These are phyloP conservation scores for Symbiodinium natans DNA, from an alignment of 73 alveolate species.

Conservation along the genomic window DNA sequence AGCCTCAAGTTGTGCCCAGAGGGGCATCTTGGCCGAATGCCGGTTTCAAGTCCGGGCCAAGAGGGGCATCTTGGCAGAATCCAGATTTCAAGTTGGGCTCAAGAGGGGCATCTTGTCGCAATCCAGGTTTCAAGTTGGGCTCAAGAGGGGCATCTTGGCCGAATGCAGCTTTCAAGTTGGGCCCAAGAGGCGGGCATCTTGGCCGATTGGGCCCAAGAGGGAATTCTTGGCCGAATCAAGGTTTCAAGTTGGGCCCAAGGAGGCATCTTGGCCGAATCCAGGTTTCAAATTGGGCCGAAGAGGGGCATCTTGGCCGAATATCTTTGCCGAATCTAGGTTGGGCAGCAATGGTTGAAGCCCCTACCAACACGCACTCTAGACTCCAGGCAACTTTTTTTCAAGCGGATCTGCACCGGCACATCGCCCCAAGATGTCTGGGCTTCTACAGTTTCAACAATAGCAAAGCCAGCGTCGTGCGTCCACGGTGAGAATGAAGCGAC, in stretches of 20 bases:
- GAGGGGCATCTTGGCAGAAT: no score
- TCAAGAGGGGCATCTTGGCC: no score
- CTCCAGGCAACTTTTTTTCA: neutral
- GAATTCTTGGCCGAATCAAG: neutral
- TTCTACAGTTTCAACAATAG: neutral
- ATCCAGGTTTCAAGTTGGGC: no score
- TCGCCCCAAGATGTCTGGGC: conserved; percentile 16
- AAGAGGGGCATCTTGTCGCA: no score
- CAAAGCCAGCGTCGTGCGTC: neutral
- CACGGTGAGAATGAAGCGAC: conserved; percentile 10
- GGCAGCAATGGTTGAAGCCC: no score
- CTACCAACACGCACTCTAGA: neutral
- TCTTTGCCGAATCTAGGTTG: no score
- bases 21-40: no score
- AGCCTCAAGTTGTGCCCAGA: no score
- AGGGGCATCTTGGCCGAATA: neutral
- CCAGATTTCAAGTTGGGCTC: no score
- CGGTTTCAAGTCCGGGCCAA: no score
- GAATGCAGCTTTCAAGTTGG: no score
- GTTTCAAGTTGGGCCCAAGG: neutral
- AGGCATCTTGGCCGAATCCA: neutral
- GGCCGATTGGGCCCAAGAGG: neutral
- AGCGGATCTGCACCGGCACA: conserved; percentile 18
- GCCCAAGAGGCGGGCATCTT: no score
- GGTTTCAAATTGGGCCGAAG: neutral